Evolutionary conservation across 257 asterid genomes (phyloP).

Genomic region (Plantago major): DNA sequence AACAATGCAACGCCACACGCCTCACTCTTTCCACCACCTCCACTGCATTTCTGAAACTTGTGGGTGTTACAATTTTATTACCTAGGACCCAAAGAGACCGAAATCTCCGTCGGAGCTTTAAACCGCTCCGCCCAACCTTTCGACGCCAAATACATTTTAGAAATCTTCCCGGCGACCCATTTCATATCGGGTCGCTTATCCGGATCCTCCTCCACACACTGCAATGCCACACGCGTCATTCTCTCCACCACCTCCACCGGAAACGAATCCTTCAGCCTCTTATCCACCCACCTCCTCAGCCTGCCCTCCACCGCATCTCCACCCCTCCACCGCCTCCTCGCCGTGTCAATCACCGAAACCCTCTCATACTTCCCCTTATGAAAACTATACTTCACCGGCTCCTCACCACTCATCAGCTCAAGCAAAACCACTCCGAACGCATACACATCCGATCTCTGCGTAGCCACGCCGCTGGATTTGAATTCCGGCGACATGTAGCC

Average conservation of each 20-base stretch:
- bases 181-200: constrained; percentile 79
- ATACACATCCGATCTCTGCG: constrained; percentile 87
- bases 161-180: constrained; percentile 64
- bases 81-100: constrained; percentile 77
- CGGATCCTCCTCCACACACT: constrained; percentile 80
- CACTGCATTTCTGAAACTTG: constrained; percentile 19
- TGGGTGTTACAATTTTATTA: background rate
- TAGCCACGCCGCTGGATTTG: constrained; percentile 57
- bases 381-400: constrained; percentile 53
- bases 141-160: constrained; percentile 72
- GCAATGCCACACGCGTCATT: constrained; percentile 62
- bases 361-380: constrained; percentile 45
- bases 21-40: constrained; percentile 69
- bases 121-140: constrained; percentile 55
- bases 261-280: constrained; percentile 84
- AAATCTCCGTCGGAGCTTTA: constrained; percentile 51
- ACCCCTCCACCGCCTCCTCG: constrained; percentile 43
- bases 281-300: constrained; percentile 83
- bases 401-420: constrained; percentile 78
- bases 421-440: constrained; percentile 85
- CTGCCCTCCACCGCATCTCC: constrained; percentile 48
- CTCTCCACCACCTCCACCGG: constrained; percentile 87
- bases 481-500: constrained; percentile 98
- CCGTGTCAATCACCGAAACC: constrained; percentile 53
- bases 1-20: constrained; percentile 74